These are phyloP conservation scores for Phlebiopsis gigantea DNA, from an alignment of 768 basidiomycete species.

Conservation along the genomic window DNA sequence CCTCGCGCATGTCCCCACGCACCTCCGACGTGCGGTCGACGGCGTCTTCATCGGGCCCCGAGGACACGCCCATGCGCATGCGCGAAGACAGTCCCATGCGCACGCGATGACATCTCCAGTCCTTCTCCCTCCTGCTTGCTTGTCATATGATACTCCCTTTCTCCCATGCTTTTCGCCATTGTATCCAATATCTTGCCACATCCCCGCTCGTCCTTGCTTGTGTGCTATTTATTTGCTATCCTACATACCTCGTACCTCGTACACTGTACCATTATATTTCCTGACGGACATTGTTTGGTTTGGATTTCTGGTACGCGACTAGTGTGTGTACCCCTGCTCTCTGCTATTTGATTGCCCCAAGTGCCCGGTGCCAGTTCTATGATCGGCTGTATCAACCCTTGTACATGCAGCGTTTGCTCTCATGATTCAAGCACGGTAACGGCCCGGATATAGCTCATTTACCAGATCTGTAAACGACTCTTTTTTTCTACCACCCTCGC, in stretches of 20 bases:
- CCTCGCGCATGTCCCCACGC: slow-evolving; percentile 11
- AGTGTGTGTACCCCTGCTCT: too few relatives aligned
- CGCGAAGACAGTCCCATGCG: slow-evolving; percentile 9
- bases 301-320: too few relatives aligned
- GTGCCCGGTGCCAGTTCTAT: neutral
- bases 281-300: too few relatives aligned
- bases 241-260: neutral
- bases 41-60: slow-evolving; percentile 18
- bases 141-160: neutral
- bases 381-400: too few relatives aligned
- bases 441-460: too few relatives aligned
- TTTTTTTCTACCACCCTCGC: too few relatives aligned
- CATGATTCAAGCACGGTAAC: too few relatives aligned
- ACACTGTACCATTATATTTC: slow-evolving; percentile 1
- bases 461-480: too few relatives aligned
- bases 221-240: neutral
- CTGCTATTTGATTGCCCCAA: neutral
- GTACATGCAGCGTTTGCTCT: too few relatives aligned
- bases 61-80: slow-evolving; percentile 15
- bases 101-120: slow-evolving; percentile 6
- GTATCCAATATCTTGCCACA: neutral
- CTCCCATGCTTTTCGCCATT: neutral
- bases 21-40: slow-evolving; percentile 24
- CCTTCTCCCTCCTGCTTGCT: neutral
- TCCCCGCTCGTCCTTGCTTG: neutral